phyloP scores from a whole-genome alignment of 2,329 filamentous ascomycete genomes.

The Chaetomiaceae sp. region DNA sequence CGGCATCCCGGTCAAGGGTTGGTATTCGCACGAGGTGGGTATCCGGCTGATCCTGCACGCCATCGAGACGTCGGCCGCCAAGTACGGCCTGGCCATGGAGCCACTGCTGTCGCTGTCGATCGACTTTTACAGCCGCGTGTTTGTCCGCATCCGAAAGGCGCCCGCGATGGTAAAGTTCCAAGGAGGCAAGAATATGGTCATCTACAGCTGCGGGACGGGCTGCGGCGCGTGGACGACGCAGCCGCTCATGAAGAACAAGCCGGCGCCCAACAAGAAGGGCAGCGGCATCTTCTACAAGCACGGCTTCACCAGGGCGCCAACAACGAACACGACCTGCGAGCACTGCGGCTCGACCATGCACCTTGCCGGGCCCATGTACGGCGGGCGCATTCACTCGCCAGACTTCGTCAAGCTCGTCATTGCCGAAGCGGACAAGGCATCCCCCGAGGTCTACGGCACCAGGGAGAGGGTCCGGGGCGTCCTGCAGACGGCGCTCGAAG shows the following conservation, averaged over 20 bases:
- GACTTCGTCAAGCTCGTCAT: constrained; percentile 79
- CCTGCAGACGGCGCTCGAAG: constrained; percentile 82
- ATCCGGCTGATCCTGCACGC: constrained; percentile 80
- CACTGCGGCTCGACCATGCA: constrained; percentile 88
- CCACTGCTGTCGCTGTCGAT: constrained; percentile 90
- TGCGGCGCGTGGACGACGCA: constrained; percentile 92
- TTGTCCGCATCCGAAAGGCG: constrained; percentile 74
- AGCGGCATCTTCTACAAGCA: constrained; percentile 72
- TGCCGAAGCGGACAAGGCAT: constrained; percentile 61
- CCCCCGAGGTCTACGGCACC: constrained; percentile 71
- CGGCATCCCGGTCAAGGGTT: constrained; percentile 78
- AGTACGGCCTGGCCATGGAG: constrained; percentile 84
- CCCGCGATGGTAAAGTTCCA: constrained; percentile 85
- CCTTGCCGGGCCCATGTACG: constrained; percentile 91
- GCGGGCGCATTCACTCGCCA: constrained; percentile 77
- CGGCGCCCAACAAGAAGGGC: constrained; percentile 64
- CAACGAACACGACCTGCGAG: constrained; percentile 60
- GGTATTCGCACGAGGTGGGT: constrained; percentile 83
- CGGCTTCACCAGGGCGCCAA: constrained; percentile 65
- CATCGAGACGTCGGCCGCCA: constrained; percentile 72
- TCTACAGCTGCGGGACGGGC: constrained; percentile 85
- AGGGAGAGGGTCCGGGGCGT: constrained; percentile 81
- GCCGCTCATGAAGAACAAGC: constrained; percentile 64
- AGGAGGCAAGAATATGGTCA: constrained; percentile 85
- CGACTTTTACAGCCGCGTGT: constrained; percentile 90